phyloP scores from a whole-genome alignment of 371 early-diverging fungal species.

The Mortierella sp. region DNA sequence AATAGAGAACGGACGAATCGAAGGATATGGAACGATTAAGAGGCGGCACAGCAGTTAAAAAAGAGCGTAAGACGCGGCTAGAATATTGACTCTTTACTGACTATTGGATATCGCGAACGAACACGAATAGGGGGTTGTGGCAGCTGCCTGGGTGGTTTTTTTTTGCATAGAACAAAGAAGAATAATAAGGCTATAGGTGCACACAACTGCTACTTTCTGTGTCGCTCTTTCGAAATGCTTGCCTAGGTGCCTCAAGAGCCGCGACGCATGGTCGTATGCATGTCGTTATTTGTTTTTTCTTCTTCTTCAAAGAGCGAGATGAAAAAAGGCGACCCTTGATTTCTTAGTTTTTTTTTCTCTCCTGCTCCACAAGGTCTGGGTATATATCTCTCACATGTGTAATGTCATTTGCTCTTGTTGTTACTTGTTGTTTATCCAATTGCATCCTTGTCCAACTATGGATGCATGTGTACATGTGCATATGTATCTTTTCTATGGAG shows the following conservation, averaged over 20 bases:
- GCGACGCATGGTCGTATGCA: not conserved
- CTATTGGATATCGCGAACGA: not conserved
- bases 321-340: not conserved
- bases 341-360: not conserved
- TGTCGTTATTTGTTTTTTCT: not conserved
- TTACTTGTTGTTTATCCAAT: not conserved
- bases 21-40: not conserved
- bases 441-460: not conserved
- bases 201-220: not conserved
- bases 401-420: not conserved
- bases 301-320: not conserved
- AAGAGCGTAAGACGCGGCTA: not conserved
- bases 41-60: not conserved
- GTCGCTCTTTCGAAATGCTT: not conserved
- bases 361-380: not conserved
- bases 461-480: not conserved
- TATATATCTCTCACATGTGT: not conserved
- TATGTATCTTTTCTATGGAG: not conserved
- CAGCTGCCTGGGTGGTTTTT: too few relatives aligned
- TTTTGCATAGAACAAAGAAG: not conserved
- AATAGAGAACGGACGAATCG: not conserved
- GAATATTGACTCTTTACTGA: not conserved
- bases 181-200: not conserved
- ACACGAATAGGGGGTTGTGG: not conserved
- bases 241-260: not conserved